phyloP scores from a whole-genome alignment of 2,329 filamentous ascomycete species.

The Xylariales sp. region DNA sequence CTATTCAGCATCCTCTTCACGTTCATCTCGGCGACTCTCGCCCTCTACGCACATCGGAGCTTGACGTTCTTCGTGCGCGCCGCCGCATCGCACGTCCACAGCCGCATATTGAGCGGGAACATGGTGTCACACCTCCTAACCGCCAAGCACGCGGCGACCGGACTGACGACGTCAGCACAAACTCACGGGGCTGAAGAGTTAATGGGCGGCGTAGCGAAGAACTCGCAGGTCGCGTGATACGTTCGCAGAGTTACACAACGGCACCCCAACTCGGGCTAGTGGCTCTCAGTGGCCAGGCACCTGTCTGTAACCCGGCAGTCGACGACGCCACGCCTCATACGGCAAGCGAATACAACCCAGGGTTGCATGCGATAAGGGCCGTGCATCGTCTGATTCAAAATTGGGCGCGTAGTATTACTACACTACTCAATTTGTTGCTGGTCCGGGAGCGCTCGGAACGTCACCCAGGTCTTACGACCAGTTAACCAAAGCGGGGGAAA shows the following conservation, averaged over 20 bases:
- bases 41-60: slow-evolving; percentile 76
- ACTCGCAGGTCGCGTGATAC: slow-evolving; percentile 39
- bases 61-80: slow-evolving; percentile 66
- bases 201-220: slow-evolving; percentile 25
- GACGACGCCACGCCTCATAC: background rate
- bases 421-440: no score
- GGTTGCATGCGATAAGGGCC: background rate
- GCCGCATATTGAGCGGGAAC: slow-evolving; percentile 12
- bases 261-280: background rate
- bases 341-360: slow-evolving; percentile 5
- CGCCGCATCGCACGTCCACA: background rate
- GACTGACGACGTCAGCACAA: slow-evolving; percentile 24
- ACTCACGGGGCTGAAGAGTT: slow-evolving; percentile 11
- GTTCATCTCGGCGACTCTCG: slow-evolving; percentile 74
- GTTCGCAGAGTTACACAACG: background rate
- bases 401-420: slow-evolving; percentile 9
- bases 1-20: slow-evolving; percentile 77
- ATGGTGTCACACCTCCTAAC: slow-evolving; percentile 5
- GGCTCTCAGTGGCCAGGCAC: background rate
- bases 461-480: no score
- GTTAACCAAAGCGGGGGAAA: background rate
- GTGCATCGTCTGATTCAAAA: background rate
- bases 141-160: slow-evolving; percentile 15
- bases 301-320: background rate
- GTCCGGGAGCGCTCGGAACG: background rate